Percentiles rank a stretch among this genome's conserved stretches.
phyloP scores from a whole-genome alignment of 2,329 filamentous ascomycete genomes.

The Teratosphaeriaceae sp. region DNA sequence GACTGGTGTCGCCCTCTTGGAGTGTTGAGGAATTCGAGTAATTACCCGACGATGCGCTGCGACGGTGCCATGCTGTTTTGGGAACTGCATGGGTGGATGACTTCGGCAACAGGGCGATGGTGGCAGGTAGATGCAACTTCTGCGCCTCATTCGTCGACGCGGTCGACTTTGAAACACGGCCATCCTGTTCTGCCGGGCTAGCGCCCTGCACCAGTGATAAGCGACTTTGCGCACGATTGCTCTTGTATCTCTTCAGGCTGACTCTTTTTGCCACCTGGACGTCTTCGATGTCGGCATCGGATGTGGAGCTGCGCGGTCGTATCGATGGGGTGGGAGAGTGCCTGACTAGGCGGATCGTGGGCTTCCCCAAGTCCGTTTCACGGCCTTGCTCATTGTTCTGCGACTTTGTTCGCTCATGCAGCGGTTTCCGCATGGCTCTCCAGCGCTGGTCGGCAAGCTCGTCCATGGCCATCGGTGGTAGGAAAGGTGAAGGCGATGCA shows the following conservation, averaged over 20 bases:
- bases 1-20: slow-evolving; percentile 16
- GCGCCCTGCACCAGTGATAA: slow-evolving; percentile 16
- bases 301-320: slow-evolving; percentile 2
- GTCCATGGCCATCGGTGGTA: slow-evolving; percentile 15
- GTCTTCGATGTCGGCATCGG: slow-evolving; percentile 4
- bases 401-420: slow-evolving; percentile 23
- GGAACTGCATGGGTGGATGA: slow-evolving; percentile 13
- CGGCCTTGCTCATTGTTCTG: slow-evolving; percentile 15
- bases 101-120: slow-evolving; percentile 17
- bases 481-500: slow-evolving; percentile 13
- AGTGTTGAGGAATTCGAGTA: slow-evolving; percentile 24
- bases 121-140: slow-evolving; percentile 16
- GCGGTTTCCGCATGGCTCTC: slow-evolving; percentile 16
- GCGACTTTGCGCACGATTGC: slow-evolving; percentile 12
- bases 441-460: slow-evolving; percentile 16
- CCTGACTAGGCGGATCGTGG: slow-evolving; percentile 29
- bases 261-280: slow-evolving; percentile 5
- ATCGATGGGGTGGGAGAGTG: slow-evolving; percentile 18
- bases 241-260: slow-evolving; percentile 8
- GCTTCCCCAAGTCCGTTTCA: slow-evolving; percentile 10
- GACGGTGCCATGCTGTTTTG: slow-evolving; percentile 20
- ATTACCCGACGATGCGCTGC: slow-evolving; percentile 21
- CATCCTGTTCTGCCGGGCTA: slow-evolving; percentile 21
- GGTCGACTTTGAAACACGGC: slow-evolving; percentile 24
- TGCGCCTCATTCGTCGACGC: slow-evolving; percentile 19